Evolutionary conservation across 108 stramenopile genomes (phyloP).

Genomic region (Cyclotella choctawhatcheeana): DNA sequence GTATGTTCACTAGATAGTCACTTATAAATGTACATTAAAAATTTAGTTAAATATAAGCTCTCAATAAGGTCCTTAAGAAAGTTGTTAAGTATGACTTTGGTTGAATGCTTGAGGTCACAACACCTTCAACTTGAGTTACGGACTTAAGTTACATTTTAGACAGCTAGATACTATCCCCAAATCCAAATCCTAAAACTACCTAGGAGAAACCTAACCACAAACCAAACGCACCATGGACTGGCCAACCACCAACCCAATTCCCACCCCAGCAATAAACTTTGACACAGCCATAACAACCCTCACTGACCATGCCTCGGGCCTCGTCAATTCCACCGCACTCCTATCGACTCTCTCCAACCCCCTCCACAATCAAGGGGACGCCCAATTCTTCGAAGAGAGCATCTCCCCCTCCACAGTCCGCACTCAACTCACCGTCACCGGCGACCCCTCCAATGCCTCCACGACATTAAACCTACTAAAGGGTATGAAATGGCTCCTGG

Average conservation of each 20-base stretch:
- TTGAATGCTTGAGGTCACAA: too few species aligned
- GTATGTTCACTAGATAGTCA: too few species aligned
- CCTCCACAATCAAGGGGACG: constrained; percentile 79
- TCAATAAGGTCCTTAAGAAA: too few species aligned
- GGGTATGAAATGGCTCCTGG: constrained; percentile 99
- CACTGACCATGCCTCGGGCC: constrained; percentile 21
- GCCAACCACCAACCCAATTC: constrained; percentile 19
- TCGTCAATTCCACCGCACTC: constrained; percentile 57
- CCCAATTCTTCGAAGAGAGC: constrained; percentile 98
- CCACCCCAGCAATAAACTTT: constrained; percentile 15
- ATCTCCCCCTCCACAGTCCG: constrained; percentile 91
- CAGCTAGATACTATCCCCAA: too few species aligned
- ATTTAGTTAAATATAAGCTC: too few species aligned
- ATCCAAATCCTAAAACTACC: neutral
- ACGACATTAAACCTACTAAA: constrained; percentile 79
- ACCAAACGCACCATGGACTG: constrained; percentile 14
- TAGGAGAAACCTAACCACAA: neutral
- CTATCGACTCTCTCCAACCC: constrained; percentile 54
- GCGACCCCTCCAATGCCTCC: constrained; percentile 76
- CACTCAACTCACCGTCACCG: constrained; percentile 59
- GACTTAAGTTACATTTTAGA: too few species aligned
- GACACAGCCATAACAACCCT: constrained; percentile 30
- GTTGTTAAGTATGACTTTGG: too few species aligned
- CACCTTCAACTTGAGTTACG: too few species aligned
- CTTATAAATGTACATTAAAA: too few species aligned